Percentiles rank a stretch among this genome's conserved stretches.
These are phyloP conservation scores for Chrysopogon serrulatus DNA, from an alignment of 176 grass and related monocot species.

Conservation along the genomic window DNA sequence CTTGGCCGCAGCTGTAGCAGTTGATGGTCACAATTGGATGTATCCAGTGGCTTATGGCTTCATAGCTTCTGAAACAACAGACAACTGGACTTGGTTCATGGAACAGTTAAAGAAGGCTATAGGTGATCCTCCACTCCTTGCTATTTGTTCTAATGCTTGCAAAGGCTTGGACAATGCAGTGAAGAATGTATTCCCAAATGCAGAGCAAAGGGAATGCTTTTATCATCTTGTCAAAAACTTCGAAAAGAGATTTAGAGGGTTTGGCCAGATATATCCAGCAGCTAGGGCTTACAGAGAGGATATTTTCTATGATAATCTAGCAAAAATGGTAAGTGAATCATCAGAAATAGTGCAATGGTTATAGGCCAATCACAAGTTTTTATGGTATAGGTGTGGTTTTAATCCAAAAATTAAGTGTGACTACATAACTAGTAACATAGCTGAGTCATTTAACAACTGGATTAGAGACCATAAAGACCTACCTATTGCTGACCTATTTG, in stretches of 20 bases:
- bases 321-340: neutral
- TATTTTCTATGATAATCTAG: neutral
- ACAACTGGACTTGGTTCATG: neutral
- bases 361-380: no score
- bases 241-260: neutral
- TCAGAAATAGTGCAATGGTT: neutral
- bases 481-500: no score
- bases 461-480: no score
- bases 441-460: no score
- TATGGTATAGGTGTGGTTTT: no score
- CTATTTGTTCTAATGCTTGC: no score
- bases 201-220: neutral
- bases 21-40: neutral
- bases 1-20: neutral
- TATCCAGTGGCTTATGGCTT: neutral
- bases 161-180: neutral
- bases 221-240: neutral
- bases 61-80: neutral
- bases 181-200: neutral
- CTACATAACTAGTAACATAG: no score
- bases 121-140: no score
- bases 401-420: no score
- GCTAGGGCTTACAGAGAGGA: neutral
- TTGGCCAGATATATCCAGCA: neutral
- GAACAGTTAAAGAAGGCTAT: neutral